These are phyloP conservation scores for Microcyclospora pomicola DNA, from an alignment of 2,329 filamentous ascomycete genomes.

Conservation along the genomic window DNA sequence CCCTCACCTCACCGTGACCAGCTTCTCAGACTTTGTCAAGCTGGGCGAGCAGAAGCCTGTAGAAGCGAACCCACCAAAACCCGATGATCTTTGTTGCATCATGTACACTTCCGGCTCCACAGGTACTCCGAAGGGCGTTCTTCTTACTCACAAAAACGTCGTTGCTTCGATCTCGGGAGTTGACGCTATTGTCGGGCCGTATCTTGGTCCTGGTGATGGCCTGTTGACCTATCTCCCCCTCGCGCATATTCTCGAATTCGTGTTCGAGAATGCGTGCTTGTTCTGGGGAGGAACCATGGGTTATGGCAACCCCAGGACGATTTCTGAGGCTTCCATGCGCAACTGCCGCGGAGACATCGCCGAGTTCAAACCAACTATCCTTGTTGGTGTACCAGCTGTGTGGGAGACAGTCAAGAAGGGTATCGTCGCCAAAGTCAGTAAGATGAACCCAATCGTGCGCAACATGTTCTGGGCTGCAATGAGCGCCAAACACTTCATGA, in stretches of 20 bases:
- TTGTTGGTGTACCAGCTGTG: conserved; percentile 89
- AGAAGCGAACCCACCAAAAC: conserved; percentile 55
- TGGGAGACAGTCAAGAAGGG: conserved; percentile 98
- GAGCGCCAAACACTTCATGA: conserved; percentile 46
- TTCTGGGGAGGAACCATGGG: conserved; percentile 86
- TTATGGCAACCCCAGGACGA: conserved; percentile 79
- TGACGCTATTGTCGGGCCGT: conserved; percentile 60
- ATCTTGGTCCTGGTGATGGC: conserved; percentile 62
- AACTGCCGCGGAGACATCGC: conserved; percentile 91
- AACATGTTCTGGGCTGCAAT: conserved; percentile 65
- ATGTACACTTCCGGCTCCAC: conserved; percentile 81
- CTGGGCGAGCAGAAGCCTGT: conserved; percentile 51
- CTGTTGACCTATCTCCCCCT: conserved; percentile 86
- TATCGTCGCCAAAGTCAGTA: conserved; percentile 64
- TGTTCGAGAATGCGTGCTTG: conserved; percentile 81
- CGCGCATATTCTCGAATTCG: conserved; percentile 92
- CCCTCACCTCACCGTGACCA: conserved; percentile 38
- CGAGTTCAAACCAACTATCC: conserved; percentile 74
- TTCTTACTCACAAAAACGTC: conserved; percentile 67
- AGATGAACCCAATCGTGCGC: conserved; percentile 53
- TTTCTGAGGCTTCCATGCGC: conserved; percentile 72
- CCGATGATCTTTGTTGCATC: conserved; percentile 68
- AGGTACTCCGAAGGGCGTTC: conserved; percentile 76
- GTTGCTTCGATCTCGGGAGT: conserved; percentile 74
- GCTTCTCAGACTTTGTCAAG: conserved; percentile 42